Evolutionary conservation across 2,329 filamentous ascomycete genomes (phyloP).

Genomic region (Xylariaceae sp.): DNA sequence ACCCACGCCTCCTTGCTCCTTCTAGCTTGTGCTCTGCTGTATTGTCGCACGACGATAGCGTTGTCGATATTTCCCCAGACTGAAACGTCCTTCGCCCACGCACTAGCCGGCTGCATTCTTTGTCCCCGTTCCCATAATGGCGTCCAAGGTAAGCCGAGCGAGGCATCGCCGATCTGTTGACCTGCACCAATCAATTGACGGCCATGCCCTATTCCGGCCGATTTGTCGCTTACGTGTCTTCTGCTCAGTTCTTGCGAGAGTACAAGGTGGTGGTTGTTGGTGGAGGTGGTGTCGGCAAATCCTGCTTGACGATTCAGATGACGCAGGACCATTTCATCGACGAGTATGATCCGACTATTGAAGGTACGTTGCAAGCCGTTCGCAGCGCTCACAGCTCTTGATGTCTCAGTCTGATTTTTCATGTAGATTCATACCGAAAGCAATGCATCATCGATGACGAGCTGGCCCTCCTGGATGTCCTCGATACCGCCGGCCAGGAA

Average conservation of each 20-base stretch:
- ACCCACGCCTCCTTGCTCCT: slow-evolving; percentile 8
- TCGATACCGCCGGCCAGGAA: slow-evolving; percentile 97
- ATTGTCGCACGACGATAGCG: slow-evolving; percentile 3
- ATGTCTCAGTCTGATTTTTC: slow-evolving; percentile 24
- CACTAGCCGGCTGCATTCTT: slow-evolving; percentile 23
- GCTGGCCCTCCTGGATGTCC: slow-evolving; percentile 92
- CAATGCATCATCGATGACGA: slow-evolving; percentile 99
- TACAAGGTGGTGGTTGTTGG: slow-evolving; percentile 97
- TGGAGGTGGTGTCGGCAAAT: slow-evolving; percentile 98
- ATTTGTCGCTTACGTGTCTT: slow-evolving; percentile 20
- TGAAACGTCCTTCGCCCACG: slow-evolving; percentile 12
- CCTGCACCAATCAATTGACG: slow-evolving; percentile 1
- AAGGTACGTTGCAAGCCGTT: slow-evolving; percentile 59
- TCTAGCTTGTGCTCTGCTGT: slow-evolving; percentile 8
- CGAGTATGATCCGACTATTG: slow-evolving; percentile 98
- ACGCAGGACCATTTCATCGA: slow-evolving; percentile 97
- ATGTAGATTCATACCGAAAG: slow-evolving; percentile 94
- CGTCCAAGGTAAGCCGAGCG: slow-evolving; percentile 37
- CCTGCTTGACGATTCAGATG: slow-evolving; percentile 96
- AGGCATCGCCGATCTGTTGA: slow-evolving; percentile 5
- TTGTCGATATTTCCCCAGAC: slow-evolving; percentile 4
- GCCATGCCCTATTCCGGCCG: background rate
- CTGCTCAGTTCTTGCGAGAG: slow-evolving; percentile 71
- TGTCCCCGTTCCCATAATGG: slow-evolving; percentile 33
- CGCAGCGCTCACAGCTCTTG: background rate